Evolutionary conservation across 139 green algal genomes (phyloP), one percentile per base, ranked within the genome.

Genomic region (Tetraselmis chui): DNA sequence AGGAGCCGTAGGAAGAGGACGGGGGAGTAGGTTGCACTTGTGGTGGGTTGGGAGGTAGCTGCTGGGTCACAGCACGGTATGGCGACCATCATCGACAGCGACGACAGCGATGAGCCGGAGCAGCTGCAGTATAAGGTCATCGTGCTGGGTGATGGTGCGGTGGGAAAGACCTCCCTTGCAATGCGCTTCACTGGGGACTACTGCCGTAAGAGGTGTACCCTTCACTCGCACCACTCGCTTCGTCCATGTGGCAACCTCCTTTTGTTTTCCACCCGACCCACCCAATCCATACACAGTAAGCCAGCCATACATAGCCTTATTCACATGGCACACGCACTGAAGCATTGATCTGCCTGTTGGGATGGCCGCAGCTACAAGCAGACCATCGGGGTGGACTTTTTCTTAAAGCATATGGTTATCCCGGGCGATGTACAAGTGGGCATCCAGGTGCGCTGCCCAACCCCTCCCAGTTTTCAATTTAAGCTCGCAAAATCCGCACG

Each of bases 111-210:
- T 11, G 81, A 84, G 27, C 75, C 75, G 2, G 75, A 81, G 76
- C 81, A 84, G 29, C 30, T 84, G n/a, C 81, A 84, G n/a, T 84
- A 84, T 30, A 84, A 84, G 75, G 79, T 83, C 30, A 84, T 84
- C 30, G 58, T 84, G 27, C 29, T 84, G 2, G 81, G 81, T 2
- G 81, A 84, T 74, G 81, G 81, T 24, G 81, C 81, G 2, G 81
- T 84, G 28, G 81, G 81, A 23, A 84, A 84, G 75, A 84, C 81
- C 2, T 82, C 79, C 26, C 29, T 82, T 5, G 79, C 79, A 5
- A 75, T 82, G 79, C 79, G 79, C 2, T 82, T 82, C 29, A 82
- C 79, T 28, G 79, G 74, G 30, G 79, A 82, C 79, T 76, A n/a
- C 79, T 82, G 76, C 58, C 23, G 28, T 28, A 82, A 82, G 31